Evolutionary conservation across 75 land plant genomes (phyloP).

Genomic region (Pinus tabuliformis): DNA sequence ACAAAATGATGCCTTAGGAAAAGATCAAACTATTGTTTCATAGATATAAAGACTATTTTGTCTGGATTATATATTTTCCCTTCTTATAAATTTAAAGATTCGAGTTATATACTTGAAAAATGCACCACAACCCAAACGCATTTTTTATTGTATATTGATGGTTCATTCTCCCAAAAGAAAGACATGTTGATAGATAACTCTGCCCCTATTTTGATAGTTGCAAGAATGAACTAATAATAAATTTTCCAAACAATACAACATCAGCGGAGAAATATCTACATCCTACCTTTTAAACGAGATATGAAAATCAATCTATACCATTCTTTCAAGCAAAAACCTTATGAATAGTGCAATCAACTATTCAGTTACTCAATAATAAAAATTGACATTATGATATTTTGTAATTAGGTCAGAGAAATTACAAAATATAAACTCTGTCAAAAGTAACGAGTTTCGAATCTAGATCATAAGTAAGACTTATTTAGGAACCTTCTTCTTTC

Average conservation of each 20-base stretch:
- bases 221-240: too few species aligned
- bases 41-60: too few species aligned
- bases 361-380: neutral
- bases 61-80: too few species aligned
- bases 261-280: neutral
- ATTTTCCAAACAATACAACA: neutral
- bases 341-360: neutral
- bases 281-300: neutral
- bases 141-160: too few species aligned
- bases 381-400: neutral
- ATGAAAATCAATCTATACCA: neutral
- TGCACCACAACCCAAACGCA: too few species aligned
- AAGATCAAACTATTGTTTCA: too few species aligned
- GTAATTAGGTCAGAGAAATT: neutral
- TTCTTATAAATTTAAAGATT: too few species aligned
- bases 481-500: slow-evolving; percentile 79
- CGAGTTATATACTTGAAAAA: too few species aligned
- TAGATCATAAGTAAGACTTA: neutral
- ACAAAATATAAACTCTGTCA: neutral
- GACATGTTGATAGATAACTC: too few species aligned
- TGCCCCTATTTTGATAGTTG: too few species aligned
- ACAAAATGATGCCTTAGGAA: too few species aligned
- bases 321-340: neutral
- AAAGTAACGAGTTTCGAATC: neutral
- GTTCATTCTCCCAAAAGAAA: too few species aligned